These are phyloP conservation scores for Lyophyllum atratum DNA, from an alignment of 768 basidiomycete species.

Conservation along the genomic window DNA sequence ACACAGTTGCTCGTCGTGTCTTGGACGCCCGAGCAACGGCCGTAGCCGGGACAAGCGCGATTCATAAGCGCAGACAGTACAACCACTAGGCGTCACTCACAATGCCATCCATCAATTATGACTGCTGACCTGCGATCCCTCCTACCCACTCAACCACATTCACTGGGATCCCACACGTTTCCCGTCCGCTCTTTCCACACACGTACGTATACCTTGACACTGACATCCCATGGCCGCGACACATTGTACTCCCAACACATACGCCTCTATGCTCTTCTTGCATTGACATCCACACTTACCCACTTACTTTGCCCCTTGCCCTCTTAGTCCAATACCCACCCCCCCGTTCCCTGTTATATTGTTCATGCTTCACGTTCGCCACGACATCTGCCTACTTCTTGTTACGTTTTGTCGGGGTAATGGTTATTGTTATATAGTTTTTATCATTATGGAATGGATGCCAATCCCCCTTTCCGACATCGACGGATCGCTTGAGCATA, in stretches of 20 bases:
- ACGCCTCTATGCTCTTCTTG: neutral
- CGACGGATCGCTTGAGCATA: too few relatives aligned
- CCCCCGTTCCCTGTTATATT: neutral
- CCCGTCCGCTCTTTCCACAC: slow-evolving; percentile 10
- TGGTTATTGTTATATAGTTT: slow-evolving; percentile 4
- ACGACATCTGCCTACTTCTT: neutral
- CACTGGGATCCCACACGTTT: slow-evolving; percentile 2
- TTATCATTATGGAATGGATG: neutral
- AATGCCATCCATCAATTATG: neutral
- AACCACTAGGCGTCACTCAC: neutral
- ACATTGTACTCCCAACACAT: slow-evolving; percentile 4
- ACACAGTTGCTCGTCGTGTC: slow-evolving; percentile 46
- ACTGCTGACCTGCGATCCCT: neutral
- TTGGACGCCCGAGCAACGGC: neutral
- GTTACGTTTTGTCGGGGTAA: neutral
- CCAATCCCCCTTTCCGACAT: neutral
- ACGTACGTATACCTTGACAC: neutral
- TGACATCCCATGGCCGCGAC: neutral
- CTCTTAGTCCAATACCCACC: neutral
- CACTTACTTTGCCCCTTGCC: neutral
- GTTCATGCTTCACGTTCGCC: neutral
- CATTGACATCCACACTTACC: neutral
- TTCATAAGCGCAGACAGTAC: slow-evolving; percentile 11
- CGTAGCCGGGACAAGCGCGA: neutral
- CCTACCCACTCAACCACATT: neutral